These are phyloP conservation scores for Ogataea haglerorum DNA, from an alignment of 805 yeast genomes.

Conservation along the genomic window DNA sequence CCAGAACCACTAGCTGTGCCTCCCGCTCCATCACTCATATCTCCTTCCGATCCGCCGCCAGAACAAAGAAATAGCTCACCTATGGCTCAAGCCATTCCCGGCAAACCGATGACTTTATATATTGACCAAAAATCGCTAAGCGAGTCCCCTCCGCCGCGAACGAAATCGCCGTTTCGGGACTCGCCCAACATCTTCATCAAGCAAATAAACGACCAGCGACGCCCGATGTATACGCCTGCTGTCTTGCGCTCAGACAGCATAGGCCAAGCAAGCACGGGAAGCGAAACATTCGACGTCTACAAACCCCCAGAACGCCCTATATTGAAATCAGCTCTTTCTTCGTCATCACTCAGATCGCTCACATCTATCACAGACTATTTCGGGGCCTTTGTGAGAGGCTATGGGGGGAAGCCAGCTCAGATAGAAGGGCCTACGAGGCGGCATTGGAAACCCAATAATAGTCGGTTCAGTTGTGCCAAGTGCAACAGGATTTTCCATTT, in stretches of 20 bases:
- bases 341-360: slow-evolving; percentile 25
- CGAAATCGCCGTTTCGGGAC: slow-evolving; percentile 30
- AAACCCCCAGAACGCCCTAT: slow-evolving; percentile 20
- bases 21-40: not conserved
- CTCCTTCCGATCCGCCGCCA: not conserved
- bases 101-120: slow-evolving; percentile 6
- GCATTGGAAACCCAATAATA: slow-evolving; percentile 75
- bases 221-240: slow-evolving; percentile 89
- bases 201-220: slow-evolving; percentile 76
- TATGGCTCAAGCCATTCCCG: slow-evolving; percentile 3
- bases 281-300: slow-evolving; percentile 15
- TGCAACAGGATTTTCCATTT: slow-evolving; percentile 69
- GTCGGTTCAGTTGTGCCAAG: slow-evolving; percentile 58
- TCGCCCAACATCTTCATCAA: slow-evolving; percentile 41
- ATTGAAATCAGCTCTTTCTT: slow-evolving; percentile 17
- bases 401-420: not conserved
- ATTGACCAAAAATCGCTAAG: slow-evolving; percentile 5
- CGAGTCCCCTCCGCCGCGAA: slow-evolving; percentile 20
- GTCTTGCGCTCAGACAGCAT: slow-evolving; percentile 52
- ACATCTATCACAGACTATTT: slow-evolving; percentile 29
- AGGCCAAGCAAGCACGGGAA: slow-evolving; percentile 8
- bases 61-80: not conserved
- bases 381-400: slow-evolving; percentile 20
- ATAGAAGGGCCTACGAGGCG: slow-evolving; percentile 47
- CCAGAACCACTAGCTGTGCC: not conserved